These are phyloP conservation scores for Ceratobasidium sp. DNA, from an alignment of 1,284 basidiomycete species.

Conservation along the genomic window DNA sequence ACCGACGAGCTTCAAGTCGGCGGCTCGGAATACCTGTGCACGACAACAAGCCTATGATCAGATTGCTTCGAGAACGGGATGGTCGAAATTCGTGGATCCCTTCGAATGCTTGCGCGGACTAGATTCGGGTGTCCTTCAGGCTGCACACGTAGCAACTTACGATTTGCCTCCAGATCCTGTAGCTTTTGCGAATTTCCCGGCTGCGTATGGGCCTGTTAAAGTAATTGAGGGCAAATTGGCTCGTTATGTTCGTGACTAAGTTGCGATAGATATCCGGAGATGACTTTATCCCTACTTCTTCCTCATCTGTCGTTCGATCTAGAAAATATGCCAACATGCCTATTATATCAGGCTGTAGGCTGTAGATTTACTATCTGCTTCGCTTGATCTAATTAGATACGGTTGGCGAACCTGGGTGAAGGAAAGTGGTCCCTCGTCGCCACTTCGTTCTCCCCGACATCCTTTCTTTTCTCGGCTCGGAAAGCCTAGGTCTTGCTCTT, in stretches of 20 bases:
- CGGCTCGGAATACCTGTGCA: neutral
- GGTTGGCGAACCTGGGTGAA: neutral
- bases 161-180: neutral
- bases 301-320: neutral
- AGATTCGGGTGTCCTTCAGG: neutral
- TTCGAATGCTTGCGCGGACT: conserved; percentile 18
- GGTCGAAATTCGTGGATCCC: neutral
- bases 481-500: neutral
- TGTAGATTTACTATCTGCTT: neutral
- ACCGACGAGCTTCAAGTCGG: conserved; percentile 6
- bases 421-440: conserved; percentile 6
- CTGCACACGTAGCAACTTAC: conserved; percentile 8
- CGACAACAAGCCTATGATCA: conserved; percentile 19
- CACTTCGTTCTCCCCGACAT: neutral
- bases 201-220: conserved; percentile 19
- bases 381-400: too few relatives aligned
- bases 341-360: conserved; percentile 24
- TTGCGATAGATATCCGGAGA: neutral
- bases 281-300: conserved; percentile 8
- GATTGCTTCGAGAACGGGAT: conserved; percentile 10
- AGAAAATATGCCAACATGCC: conserved; percentile 30
- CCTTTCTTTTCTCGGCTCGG: neutral
- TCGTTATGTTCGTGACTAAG: neutral
- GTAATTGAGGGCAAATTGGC: neutral
- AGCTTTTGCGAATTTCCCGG: conserved; percentile 21